A percentile compares a stretch with the other conserved stretches of the same genome.
Conservation (phyloP, 2,329 filamentous ascomycete genomes). For the Zymoseptoria ardabiliae region DNA sequence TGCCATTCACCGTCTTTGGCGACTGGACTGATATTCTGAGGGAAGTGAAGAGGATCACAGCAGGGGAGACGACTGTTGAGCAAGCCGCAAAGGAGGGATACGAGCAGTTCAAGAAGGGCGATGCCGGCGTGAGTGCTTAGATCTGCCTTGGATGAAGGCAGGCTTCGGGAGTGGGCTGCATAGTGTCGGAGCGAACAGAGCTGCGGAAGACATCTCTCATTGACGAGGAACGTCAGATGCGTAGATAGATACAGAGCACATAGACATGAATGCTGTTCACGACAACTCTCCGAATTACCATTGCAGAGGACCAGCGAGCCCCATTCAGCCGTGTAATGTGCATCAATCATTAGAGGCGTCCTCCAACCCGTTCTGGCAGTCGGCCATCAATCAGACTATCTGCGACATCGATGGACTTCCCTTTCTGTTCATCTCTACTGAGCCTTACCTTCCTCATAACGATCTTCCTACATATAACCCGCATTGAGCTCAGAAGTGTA, state of each 20-base stretch:
- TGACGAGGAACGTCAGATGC: background rate
- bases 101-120: conserved; percentile 40
- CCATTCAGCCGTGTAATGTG: background rate
- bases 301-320: background rate
- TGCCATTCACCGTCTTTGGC: conserved; percentile 82
- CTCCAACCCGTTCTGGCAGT: too few relatives aligned
- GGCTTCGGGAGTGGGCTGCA: background rate
- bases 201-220: background rate
- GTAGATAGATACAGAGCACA: background rate
- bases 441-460: too few relatives aligned
- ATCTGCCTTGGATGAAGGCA: background rate
- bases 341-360: too few relatives aligned
- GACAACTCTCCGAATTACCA: background rate
- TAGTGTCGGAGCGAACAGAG: background rate
- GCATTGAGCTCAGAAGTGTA: too few relatives aligned
- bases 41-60: conserved; percentile 69
- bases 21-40: conserved; percentile 74
- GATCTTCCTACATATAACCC: too few relatives aligned
- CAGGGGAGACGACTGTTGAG: conserved; percentile 62
- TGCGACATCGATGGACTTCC: too few relatives aligned
- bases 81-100: conserved; percentile 56
- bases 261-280: background rate
- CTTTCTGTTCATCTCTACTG: too few relatives aligned
- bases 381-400: too few relatives aligned
- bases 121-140: conserved; percentile 29